Conservation (phyloP, 768 basidiomycete species). For the Rhodotorula toruloides region DNA sequence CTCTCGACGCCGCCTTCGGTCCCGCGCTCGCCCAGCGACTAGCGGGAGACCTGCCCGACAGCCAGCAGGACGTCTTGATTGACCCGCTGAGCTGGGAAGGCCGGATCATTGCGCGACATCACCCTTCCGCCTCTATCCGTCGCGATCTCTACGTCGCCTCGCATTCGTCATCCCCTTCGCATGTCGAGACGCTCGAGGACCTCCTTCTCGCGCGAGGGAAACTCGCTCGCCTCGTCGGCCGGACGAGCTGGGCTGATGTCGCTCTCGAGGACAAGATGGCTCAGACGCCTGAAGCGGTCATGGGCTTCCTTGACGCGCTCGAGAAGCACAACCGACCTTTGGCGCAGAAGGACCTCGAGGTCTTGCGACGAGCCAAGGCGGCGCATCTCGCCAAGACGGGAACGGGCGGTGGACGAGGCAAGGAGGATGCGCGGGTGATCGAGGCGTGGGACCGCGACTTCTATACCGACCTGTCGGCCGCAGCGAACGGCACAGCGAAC, state of each 20-base stretch:
- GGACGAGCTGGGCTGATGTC: slow-evolving; percentile 79
- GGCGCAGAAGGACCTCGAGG: slow-evolving; percentile 66
- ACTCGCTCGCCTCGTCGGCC: slow-evolving; percentile 76
- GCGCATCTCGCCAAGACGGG: slow-evolving; percentile 53
- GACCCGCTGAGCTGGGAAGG: slow-evolving; percentile 85
- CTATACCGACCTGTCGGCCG: slow-evolving; percentile 56
- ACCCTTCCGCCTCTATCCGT: slow-evolving; percentile 75
- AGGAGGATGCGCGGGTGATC: slow-evolving; percentile 54
- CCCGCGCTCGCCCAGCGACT: slow-evolving; percentile 33
- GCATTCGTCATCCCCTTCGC: slow-evolving; percentile 55
- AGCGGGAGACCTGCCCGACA: slow-evolving; percentile 9
- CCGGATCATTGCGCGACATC: slow-evolving; percentile 85
- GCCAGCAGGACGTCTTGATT: slow-evolving; percentile 51
- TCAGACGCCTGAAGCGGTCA: slow-evolving; percentile 87
- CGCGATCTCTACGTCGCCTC: slow-evolving; percentile 74
- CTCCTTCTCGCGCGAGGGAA: slow-evolving; percentile 72
- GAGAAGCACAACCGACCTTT: slow-evolving; percentile 72
- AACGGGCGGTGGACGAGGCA: slow-evolving; percentile 18
- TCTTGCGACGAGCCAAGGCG: slow-evolving; percentile 63
- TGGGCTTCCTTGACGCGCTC: slow-evolving; percentile 73
- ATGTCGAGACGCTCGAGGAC: slow-evolving; percentile 69
- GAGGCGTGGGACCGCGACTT: slow-evolving; percentile 98
- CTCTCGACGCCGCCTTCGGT: slow-evolving; percentile 26
- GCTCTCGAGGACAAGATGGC: slow-evolving; percentile 94
- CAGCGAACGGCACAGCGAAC: slow-evolving; percentile 9